These are phyloP conservation scores for Camellia sinensis DNA, from an alignment of 148 eudicot genomes.

Conservation along the genomic window DNA sequence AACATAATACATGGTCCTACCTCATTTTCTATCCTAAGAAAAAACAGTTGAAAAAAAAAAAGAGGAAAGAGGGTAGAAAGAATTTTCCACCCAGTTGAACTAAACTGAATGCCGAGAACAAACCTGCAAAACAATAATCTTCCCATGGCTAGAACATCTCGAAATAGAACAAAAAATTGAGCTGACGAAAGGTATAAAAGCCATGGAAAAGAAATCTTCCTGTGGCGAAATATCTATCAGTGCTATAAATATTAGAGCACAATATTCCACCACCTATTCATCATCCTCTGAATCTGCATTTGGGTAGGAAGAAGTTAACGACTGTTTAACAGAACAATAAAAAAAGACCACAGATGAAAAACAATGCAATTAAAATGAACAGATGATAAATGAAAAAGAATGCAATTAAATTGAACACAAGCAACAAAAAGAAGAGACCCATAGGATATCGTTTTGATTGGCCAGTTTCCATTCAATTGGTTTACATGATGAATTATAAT, in stretches of 20 bases:
- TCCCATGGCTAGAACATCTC: neutral
- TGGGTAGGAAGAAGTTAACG: neutral
- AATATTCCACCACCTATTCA: slow-evolving; percentile 13
- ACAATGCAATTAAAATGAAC: neutral
- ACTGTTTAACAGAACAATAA: neutral
- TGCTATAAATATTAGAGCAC: neutral
- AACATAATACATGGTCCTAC: slow-evolving; percentile 1
- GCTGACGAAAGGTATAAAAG: neutral
- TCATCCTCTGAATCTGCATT: slow-evolving; percentile 46
- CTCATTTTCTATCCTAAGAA: neutral
- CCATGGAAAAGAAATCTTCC: neutral
- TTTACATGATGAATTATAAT: no score
- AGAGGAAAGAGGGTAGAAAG: neutral
- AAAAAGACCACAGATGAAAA: neutral
- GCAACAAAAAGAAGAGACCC: neutral
- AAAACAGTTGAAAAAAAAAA: neutral
- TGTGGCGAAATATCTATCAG: neutral
- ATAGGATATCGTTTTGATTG: neutral
- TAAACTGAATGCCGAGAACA: neutral
- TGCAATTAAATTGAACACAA: neutral
- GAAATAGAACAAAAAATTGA: neutral
- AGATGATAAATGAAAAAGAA: neutral
- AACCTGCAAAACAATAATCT: neutral
- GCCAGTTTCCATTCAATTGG: neutral
- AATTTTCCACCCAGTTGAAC: neutral